Evolutionary conservation across 495 filamentous ascomycete genomes (phyloP), one percentile per base, ranked within the genome.

Genomic region (Letharia lupina): DNA sequence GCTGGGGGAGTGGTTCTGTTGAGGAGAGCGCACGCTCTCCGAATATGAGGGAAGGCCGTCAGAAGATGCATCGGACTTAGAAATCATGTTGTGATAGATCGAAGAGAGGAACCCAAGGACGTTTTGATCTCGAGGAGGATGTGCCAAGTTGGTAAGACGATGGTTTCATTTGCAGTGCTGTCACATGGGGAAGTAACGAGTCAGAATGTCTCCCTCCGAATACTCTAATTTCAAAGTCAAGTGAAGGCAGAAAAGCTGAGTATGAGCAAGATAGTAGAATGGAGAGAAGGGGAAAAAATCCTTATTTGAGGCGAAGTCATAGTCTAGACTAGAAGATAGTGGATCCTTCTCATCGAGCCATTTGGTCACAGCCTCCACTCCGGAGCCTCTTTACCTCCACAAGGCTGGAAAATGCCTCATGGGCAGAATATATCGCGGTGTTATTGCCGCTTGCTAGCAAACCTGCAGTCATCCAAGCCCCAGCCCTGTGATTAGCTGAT

Each of bases 11-110:
- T 23, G 39, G 47, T 28, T 12, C 8, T 60, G 56, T 39, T 18
- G 47, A 60, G 16, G 37, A 63, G 18, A 47, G 60, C 56, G 15
- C 33, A 47, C 11, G 58, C 61, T 68, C 50, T 70, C 69, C 12
- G 45, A 58, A 45, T 70, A 70, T 50, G 69, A 47, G 18, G 69
- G 69, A 33, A 62, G 54, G 28, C 40, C 40, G 20, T 52, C 62
- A 28, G 44, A 37, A 20, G 52, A 60, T 3, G 48, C 10, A 31
- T 23, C 12, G 20, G 12, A 18, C 9, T 50, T 39, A 45, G 44
- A 59, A 35, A 9, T 10, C 63, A 65, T 65, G 3, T 31, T 41
- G 20, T 59, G 12, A 15, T 18, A 10, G 37, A 13, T n/a, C 2
- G 5, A 28, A 18, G 40, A 15, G 23, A 33, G 31, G 13, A 8